Percentiles rank a stretch among this genome's conserved stretches.
Evolutionary conservation across 306 rosid species (phyloP).

Genomic region (Parietaria judaica): DNA sequence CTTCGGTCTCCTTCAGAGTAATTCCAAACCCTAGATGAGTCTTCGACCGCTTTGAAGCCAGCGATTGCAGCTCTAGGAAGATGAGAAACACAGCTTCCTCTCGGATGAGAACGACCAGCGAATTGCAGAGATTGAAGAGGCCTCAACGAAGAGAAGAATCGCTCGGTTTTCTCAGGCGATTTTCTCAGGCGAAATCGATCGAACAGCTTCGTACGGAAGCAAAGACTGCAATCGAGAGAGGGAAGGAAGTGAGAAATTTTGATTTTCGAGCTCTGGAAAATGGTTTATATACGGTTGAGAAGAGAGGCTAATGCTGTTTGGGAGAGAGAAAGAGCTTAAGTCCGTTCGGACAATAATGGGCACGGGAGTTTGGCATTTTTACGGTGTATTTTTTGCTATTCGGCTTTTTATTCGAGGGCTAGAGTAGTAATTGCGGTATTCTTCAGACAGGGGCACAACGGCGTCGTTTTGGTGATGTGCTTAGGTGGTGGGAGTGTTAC

Average conservation of each 20-base stretch:
- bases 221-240: neutral
- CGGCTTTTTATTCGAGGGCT: neutral
- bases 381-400: neutral
- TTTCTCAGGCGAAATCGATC: neutral
- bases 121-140: neutral
- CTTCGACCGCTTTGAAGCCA: slow-evolving; percentile 6
- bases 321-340: neutral
- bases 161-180: neutral
- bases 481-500: neutral
- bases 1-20: neutral
- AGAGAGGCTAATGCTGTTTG: slow-evolving; percentile 1
- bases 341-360: neutral
- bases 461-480: slow-evolving; percentile 11
- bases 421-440: neutral
- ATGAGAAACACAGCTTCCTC: neutral
- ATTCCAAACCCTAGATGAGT: neutral
- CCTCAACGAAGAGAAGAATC: neutral
- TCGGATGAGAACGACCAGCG: neutral
- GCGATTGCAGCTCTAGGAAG: neutral
- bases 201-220: neutral
- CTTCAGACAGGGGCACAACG: slow-evolving; percentile 1
- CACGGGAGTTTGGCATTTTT: neutral
- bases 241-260: neutral
- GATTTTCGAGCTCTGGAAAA: slow-evolving; percentile 19
- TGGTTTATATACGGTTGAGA: neutral